Evolutionary conservation across 257 asterid species (phyloP), one percentile per base, ranked within the genome.

Genomic region (Primulina tabacum): DNA sequence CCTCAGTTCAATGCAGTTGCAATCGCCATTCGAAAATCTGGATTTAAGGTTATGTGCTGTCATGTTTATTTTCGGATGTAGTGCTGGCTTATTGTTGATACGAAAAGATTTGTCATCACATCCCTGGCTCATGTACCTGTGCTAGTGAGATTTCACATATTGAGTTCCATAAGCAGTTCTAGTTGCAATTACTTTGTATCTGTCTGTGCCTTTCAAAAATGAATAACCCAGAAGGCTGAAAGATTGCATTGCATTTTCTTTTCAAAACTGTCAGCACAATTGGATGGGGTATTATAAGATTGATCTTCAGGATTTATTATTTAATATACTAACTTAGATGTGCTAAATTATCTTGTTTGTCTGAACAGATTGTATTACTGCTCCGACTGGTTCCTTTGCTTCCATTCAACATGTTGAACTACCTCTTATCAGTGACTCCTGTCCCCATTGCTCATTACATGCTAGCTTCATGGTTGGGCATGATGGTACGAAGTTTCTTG

Each of bases 391-490:
- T 88, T 74, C 99, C 97, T 60, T 76, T 91, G 68, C 96, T 94
- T 75, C 99, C 99, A 33, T 94, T 94, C 69, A 94, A 89, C 86
- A 82, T 94, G 96, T 65, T 94, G 87, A 94, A 94, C 86, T 94
- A 94, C 86, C 92, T 94, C 70, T 84, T 91, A 75, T 91, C 99
- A 0, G 97, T 94, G 55, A 94, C 99, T 38, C 96, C 99, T 7
- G 96, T 94, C 64, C 83, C 99, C 29, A 43, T 91, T 53, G 80
- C 84, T 75, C 90, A 94, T 37, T 94, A 94, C 82, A 78, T 88
- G 84, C 87, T 94, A 58, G 99, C 99, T 65, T 86, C 99, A 59
- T 94, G 99, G 99, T 78, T 94, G 83, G 99, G 99, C 75, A 94
- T 94, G 99, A 88, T 94, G 98, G 99, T 94, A 83, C 47, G 76